Evolutionary conservation across 306 rosid genomes (phyloP).

Genomic region (Gleditsia sinensis): DNA sequence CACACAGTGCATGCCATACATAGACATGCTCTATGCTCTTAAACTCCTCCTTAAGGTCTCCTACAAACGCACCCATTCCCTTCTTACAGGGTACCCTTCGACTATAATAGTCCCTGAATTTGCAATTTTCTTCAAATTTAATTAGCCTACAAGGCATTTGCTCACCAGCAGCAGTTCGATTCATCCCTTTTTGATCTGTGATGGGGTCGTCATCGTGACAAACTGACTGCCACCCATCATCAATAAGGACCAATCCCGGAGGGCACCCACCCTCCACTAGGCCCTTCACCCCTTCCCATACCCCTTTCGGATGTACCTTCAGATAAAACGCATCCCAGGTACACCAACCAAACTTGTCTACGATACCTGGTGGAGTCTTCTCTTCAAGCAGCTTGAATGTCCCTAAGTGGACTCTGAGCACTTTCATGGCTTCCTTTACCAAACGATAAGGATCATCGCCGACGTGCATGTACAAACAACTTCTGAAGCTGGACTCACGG

Average conservation of each 20-base stretch:
- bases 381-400: conserved; percentile 65
- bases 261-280: conserved; percentile 70
- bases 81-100: neutral
- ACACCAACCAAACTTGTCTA: conserved; percentile 82
- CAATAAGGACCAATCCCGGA: conserved; percentile 60
- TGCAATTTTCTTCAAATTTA: conserved; percentile 57
- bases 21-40: conserved; percentile 54
- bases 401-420: conserved; percentile 52
- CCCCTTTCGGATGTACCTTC: conserved; percentile 59
- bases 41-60: conserved; percentile 69
- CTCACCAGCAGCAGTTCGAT: conserved; percentile 66
- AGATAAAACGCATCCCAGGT: conserved; percentile 88
- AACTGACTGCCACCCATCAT: conserved; percentile 79
- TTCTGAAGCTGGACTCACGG: conserved; percentile 41
- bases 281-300: conserved; percentile 53
- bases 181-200: conserved; percentile 33
- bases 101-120: conserved; percentile 48
- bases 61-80: conserved; percentile 63
- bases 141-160: conserved; percentile 61
- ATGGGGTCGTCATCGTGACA: conserved; percentile 47
- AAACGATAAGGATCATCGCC: conserved; percentile 56
- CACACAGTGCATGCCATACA: conserved; percentile 79
- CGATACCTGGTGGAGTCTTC: conserved; percentile 53
- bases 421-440: conserved; percentile 51
- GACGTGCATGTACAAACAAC: conserved; percentile 56